Conservation (phyloP, 1,284 basidiomycete species). For the Naganishia sp. region DNA sequence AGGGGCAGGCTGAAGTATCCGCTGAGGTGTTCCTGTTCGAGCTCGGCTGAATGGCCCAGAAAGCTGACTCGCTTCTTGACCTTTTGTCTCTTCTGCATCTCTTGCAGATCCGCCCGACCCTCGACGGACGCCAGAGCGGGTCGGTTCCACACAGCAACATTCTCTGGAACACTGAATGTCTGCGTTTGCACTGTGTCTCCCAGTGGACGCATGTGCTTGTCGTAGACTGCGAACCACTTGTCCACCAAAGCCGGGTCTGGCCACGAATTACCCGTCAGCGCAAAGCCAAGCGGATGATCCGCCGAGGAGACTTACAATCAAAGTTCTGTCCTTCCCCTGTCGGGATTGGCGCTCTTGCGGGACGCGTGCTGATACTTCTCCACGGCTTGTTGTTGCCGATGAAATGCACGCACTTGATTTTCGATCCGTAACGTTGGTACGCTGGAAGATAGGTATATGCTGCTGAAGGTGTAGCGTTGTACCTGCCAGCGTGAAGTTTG, state of each 20-base stretch:
- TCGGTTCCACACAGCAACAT: slow-evolving; percentile 72
- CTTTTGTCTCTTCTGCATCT: slow-evolving; percentile 53
- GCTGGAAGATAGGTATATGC: slow-evolving; percentile 94
- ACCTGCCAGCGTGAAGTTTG: slow-evolving; percentile 53
- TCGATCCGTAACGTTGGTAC: slow-evolving; percentile 84
- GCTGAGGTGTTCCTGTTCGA: slow-evolving; percentile 41
- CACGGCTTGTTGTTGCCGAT: slow-evolving; percentile 94
- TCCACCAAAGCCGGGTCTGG: slow-evolving; percentile 66
- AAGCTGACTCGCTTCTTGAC: slow-evolving; percentile 63
- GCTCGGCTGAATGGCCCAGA: slow-evolving; percentile 28
- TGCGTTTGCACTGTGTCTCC: slow-evolving; percentile 49
- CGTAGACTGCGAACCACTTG: slow-evolving; percentile 88
- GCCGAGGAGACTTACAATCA: slow-evolving; percentile 46
- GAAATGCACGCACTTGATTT: slow-evolving; percentile 89
- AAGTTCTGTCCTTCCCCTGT: slow-evolving; percentile 42
- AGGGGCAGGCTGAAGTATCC: slow-evolving; percentile 78
- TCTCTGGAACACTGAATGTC: slow-evolving; percentile 68
- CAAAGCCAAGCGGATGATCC: slow-evolving; percentile 48
- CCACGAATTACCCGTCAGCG: not conserved
- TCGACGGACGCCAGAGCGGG: slow-evolving; percentile 39
- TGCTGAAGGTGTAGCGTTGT: slow-evolving; percentile 96
- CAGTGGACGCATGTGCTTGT: slow-evolving; percentile 71
- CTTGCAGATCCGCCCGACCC: slow-evolving; percentile 63
- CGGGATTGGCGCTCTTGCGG: slow-evolving; percentile 55
- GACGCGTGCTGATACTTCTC: slow-evolving; percentile 68